Percentiles rank a stretch among this genome's conserved stretches.
Conservation (phyloP, 2,329 filamentous ascomycete genomes). For the Aureobasidium sp. region DNA sequence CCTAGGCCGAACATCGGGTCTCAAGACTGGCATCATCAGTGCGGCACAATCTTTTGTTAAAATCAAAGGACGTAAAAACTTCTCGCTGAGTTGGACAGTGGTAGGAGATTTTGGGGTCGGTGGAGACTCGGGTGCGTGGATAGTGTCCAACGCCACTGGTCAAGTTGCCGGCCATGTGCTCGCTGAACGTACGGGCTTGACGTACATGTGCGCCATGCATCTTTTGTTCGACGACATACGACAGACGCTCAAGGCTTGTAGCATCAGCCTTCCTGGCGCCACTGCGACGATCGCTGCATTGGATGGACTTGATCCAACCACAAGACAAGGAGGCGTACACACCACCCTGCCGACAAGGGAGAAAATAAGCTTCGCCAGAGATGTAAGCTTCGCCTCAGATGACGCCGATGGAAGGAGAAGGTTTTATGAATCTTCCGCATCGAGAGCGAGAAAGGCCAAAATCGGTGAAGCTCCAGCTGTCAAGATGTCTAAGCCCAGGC, state of each 20-base stretch:
- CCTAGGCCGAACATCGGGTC: constrained; percentile 76
- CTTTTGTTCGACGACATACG: constrained; percentile 79
- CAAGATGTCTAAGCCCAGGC: not conserved
- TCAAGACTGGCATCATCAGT: constrained; percentile 71
- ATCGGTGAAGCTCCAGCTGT: not conserved
- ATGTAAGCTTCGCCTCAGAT: not conserved
- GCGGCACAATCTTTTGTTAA: constrained; percentile 77
- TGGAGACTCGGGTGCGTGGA: constrained; percentile 89
- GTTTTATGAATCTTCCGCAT: not conserved
- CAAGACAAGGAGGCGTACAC: not conserved
- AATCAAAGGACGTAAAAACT: constrained; percentile 74
- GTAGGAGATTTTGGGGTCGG: constrained; percentile 62
- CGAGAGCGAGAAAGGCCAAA: not conserved
- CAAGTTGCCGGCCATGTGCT: constrained; percentile 83
- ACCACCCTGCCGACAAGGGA: not conserved
- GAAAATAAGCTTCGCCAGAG: not conserved
- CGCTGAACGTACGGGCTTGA: constrained; percentile 65
- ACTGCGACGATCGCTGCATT: not conserved
- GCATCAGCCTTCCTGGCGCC: constrained; percentile 8
- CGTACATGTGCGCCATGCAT: constrained; percentile 95
- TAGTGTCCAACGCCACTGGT: constrained; percentile 72
- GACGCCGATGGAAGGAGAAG: not conserved
- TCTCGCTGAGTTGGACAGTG: constrained; percentile 64
- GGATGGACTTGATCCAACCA: not conserved
- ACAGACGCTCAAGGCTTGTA: constrained; percentile 60